Evolutionary conservation across 2,329 filamentous ascomycete species (phyloP).

Genomic region (Coniosporium tulheliwenetii): DNA sequence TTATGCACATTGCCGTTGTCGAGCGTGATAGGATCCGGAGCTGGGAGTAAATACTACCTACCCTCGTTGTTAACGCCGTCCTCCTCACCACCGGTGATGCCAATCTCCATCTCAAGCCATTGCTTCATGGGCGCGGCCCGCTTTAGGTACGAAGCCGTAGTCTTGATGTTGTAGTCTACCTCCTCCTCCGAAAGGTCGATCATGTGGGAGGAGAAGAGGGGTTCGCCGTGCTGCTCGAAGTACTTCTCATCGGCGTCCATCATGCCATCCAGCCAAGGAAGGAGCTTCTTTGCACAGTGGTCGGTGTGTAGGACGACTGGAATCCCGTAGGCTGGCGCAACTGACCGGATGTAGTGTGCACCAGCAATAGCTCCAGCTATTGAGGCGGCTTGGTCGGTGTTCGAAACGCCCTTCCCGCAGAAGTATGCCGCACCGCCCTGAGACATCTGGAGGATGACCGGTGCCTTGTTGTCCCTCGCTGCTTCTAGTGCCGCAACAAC

Average conservation of each 20-base stretch:
- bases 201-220: conserved; percentile 96
- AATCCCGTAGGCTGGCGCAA: conserved; percentile 76
- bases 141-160: conserved; percentile 86
- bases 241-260: conserved; percentile 84
- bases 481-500: conserved; percentile 83
- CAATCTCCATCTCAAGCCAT: conserved; percentile 97
- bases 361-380: conserved; percentile 77
- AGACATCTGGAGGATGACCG: conserved; percentile 84
- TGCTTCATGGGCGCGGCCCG: conserved; percentile 93
- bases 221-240: conserved; percentile 86
- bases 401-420: conserved; percentile 50
- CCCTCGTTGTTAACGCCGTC: conserved; percentile 94
- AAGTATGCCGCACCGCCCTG: conserved; percentile 71
- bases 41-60: neutral
- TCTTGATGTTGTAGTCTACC: conserved; percentile 80
- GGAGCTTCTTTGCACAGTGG: conserved; percentile 98
- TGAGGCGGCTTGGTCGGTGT: conserved; percentile 72
- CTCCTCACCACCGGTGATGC: conserved; percentile 93
- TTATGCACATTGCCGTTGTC: too few species aligned
- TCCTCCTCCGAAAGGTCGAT: conserved; percentile 91
- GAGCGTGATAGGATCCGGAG: neutral
- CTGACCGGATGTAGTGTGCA: conserved; percentile 81
- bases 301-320: conserved; percentile 93
- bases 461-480: conserved; percentile 78
- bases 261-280: conserved; percentile 95